Percentiles rank a stretch among this genome's conserved stretches.
Conservation (phyloP, 2,329 filamentous ascomycete species). For the Onygenales sp. region DNA sequence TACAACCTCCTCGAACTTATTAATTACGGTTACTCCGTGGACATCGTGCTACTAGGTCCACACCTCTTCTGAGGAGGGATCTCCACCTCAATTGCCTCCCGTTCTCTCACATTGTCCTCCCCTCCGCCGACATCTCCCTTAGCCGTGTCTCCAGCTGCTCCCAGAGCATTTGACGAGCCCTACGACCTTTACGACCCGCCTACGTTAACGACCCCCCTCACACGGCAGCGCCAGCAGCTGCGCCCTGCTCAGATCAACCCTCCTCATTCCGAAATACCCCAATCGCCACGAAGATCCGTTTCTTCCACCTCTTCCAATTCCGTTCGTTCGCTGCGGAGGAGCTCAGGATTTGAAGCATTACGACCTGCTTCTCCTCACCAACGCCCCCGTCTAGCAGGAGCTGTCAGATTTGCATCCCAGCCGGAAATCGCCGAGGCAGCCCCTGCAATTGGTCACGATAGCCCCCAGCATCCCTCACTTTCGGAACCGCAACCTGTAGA, state of each 20-base stretch:
- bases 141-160: conserved; percentile 34
- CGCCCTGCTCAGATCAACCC: conserved; percentile 7
- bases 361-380: conserved; percentile 38
- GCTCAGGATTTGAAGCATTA: conserved; percentile 40
- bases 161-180: conserved; percentile 41
- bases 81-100: not conserved
- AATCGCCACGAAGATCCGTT: not conserved
- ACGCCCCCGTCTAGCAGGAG: conserved; percentile 20
- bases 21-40: not conserved
- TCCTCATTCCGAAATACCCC: not conserved
- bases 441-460: conserved; percentile 11
- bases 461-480: conserved; percentile 18
- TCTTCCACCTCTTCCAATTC: conserved; percentile 46
- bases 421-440: conserved; percentile 8
- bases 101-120: conserved; percentile 25
- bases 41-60: not conserved
- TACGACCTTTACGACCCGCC: conserved; percentile 44
- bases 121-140: conserved; percentile 14
- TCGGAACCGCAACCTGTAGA: conserved; percentile 26
- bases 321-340: conserved; percentile 44
- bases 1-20: not conserved
- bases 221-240: conserved; percentile 38
- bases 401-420: conserved; percentile 23
- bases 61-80: not conserved
- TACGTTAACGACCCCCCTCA: conserved; percentile 32